A percentile compares a stretch with the other conserved stretches of the same genome.
These are phyloP conservation scores for Catharanthus roseus DNA, from an alignment of 257 asterid species.

Conservation along the genomic window DNA sequence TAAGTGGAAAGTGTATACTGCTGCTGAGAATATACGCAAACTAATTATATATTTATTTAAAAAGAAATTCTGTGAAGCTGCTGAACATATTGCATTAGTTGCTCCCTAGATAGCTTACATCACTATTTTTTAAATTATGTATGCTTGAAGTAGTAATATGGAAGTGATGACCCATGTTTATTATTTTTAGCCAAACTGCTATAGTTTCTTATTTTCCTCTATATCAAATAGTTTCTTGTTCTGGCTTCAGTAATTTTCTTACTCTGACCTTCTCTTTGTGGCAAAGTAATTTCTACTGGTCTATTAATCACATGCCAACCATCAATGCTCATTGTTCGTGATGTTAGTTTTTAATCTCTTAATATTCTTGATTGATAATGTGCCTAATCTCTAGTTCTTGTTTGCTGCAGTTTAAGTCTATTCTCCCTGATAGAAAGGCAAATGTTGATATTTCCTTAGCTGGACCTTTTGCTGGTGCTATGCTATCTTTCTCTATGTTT, in stretches of 20 bases:
- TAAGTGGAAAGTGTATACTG: neutral
- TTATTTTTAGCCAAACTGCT: neutral
- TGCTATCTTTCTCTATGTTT: conserved; percentile 80
- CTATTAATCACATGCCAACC: neutral
- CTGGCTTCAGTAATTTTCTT: too few relatives aligned
- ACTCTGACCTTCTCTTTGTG: too few relatives aligned
- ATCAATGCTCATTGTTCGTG: neutral
- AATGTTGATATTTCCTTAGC: conserved; percentile 83
- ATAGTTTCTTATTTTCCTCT: too few relatives aligned
- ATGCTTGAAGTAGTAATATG: neutral
- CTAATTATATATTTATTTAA: neutral
- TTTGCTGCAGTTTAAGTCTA: conserved; percentile 80
- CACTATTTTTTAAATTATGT: neutral
- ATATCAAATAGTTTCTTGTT: too few relatives aligned
- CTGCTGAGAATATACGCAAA: neutral
- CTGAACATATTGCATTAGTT: neutral
- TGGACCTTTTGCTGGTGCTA: conserved; percentile 88
- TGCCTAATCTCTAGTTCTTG: conserved; percentile 11
- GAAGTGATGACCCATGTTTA: neutral
- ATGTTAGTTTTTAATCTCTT: neutral
- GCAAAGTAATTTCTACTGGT: neutral
- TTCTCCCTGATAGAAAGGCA: conserved; percentile 91
- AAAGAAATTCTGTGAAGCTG: neutral
- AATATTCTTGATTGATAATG: neutral
- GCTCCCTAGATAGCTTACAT: neutral